Evolutionary conservation across 2,329 filamentous ascomycete genomes (phyloP).

Genomic region (Septoria linicola): DNA sequence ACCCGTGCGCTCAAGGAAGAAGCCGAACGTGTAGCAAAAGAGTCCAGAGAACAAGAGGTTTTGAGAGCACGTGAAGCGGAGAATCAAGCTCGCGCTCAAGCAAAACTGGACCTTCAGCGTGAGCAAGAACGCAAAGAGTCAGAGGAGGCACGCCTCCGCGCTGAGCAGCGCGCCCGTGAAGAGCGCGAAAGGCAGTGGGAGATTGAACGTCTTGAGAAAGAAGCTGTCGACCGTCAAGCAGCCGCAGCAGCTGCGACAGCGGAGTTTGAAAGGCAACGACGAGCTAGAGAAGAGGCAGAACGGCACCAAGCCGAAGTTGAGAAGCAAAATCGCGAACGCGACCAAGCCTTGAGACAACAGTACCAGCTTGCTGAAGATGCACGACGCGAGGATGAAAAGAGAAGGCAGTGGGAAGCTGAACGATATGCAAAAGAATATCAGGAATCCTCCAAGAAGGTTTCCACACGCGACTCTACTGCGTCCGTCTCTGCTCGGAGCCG

Average conservation of each 20-base stretch:
- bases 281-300: conserved; percentile 26
- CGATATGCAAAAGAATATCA: conserved; percentile 19
- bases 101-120: conserved; percentile 15
- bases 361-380: conserved; percentile 25
- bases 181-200: conserved; percentile 23
- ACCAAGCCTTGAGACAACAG: conserved; percentile 34
- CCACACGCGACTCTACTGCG: conserved; percentile 2
- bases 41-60: conserved; percentile 31
- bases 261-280: conserved; percentile 20
- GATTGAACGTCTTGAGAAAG: conserved; percentile 30
- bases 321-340: conserved; percentile 28
- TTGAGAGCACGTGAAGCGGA: conserved; percentile 31
- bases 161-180: conserved; percentile 18
- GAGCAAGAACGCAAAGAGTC: conserved; percentile 23
- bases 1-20: conserved; percentile 39
- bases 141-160: conserved; percentile 23
- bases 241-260: conserved; percentile 23
- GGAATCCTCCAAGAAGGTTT: neutral
- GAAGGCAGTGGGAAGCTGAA: conserved; percentile 22
- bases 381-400: conserved; percentile 22
- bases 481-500: conserved; percentile 9
- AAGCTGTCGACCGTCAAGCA: conserved; percentile 23
- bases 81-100: conserved; percentile 27
- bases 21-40: conserved; percentile 32
- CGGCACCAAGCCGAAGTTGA: conserved; percentile 22